phyloP scores from a whole-genome alignment of 768 basidiomycete species.

The Leccinum ochraceum region DNA sequence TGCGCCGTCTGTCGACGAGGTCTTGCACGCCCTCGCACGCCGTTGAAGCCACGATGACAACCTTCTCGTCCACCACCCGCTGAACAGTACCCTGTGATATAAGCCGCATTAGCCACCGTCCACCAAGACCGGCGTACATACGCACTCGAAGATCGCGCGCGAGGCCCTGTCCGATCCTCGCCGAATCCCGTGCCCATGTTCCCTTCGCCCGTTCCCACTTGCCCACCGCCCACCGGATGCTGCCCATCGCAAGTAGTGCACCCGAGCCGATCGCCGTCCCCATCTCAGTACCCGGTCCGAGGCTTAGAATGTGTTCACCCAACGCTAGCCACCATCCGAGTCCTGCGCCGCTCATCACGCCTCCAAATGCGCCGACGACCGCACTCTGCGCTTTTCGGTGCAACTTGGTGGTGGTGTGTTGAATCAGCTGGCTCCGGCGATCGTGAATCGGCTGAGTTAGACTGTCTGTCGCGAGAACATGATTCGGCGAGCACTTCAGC shows the following conservation, averaged over 20 bases:
- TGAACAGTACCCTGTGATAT: constrained; percentile 46
- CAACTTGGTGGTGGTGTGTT: constrained; percentile 55
- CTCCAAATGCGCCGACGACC: constrained; percentile 50
- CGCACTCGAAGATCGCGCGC: constrained; percentile 64
- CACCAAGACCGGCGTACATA: neutral
- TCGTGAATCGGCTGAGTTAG: constrained; percentile 52
- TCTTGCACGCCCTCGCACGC: constrained; percentile 49
- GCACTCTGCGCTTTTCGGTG: constrained; percentile 65
- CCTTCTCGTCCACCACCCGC: constrained; percentile 50
- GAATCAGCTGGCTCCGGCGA: constrained; percentile 55
- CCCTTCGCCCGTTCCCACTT: constrained; percentile 69
- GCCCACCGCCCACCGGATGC: constrained; percentile 63
- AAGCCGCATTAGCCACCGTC: constrained; percentile 1
- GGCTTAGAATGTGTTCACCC: constrained; percentile 40
- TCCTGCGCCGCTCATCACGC: constrained; percentile 49
- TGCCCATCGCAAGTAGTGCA: constrained; percentile 46
- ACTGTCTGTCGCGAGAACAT: constrained; percentile 43
- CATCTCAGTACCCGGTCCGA: constrained; percentile 45
- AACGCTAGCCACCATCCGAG: constrained; percentile 56
- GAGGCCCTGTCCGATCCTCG: constrained; percentile 60
- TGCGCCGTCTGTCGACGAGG: constrained; percentile 41
- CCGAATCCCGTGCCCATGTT: constrained; percentile 70
- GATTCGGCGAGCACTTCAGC: constrained; percentile 46
- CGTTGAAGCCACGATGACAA: constrained; percentile 50
- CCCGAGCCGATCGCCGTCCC: constrained; percentile 63